These are phyloP conservation scores for Beauveria sp. DNA, from an alignment of 2,329 filamentous ascomycete genomes.

Conservation along the genomic window DNA sequence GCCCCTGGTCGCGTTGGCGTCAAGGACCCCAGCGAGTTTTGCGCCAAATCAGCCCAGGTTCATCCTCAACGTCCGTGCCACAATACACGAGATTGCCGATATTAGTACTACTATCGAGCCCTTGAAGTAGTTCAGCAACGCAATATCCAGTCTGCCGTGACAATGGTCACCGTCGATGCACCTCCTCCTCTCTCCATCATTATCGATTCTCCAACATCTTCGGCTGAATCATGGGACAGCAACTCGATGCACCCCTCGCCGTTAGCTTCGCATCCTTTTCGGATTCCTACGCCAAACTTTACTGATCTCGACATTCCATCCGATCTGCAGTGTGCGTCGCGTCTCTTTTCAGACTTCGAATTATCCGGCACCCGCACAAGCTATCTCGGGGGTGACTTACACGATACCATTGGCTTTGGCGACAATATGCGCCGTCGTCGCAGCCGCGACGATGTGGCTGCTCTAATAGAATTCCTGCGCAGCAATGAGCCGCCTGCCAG, in stretches of 20 bases:
- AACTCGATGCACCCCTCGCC: constrained; percentile 9
- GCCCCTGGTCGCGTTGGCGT: background rate
- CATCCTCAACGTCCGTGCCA: constrained; percentile 9
- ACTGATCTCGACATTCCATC: constrained; percentile 8
- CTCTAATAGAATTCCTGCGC: constrained; percentile 42
- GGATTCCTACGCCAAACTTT: constrained; percentile 5
- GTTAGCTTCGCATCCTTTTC: constrained; percentile 11
- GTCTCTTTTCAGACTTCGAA: background rate
- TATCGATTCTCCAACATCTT: background rate
- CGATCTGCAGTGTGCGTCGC: background rate
- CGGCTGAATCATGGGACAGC: constrained; percentile 6
- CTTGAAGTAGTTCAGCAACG: background rate
- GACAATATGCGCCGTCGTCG: background rate
- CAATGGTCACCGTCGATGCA: background rate
- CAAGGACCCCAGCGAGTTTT: background rate
- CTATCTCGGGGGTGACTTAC: constrained; percentile 11
- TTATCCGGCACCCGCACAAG: constrained; percentile 6
- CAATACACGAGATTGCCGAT: constrained; percentile 1
- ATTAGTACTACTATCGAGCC: background rate
- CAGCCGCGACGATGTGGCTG: constrained; percentile 22
- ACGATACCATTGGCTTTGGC: background rate
- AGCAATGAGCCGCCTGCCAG: constrained; percentile 39
- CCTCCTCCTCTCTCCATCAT: constrained; percentile 5
- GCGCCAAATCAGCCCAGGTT: background rate
- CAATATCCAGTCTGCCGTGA: background rate